Evolutionary conservation across 441 rosid species (phyloP).

Genomic region (Adansonia rubrostipa): DNA sequence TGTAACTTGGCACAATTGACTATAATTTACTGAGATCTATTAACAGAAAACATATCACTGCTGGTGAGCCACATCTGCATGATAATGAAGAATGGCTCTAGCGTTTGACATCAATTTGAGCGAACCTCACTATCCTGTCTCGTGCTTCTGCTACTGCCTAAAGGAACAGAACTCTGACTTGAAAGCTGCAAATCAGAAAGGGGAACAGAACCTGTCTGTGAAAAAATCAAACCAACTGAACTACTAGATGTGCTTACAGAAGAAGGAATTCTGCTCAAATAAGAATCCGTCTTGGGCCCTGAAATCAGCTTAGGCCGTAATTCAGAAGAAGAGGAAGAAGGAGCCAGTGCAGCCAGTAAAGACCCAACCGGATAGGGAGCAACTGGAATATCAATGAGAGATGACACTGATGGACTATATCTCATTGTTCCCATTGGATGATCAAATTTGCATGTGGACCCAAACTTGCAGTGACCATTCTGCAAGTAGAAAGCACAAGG

Average conservation of each 20-base stretch:
- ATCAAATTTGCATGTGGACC: conserved; percentile 83
- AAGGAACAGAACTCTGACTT: conserved; percentile 70
- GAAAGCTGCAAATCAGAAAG: conserved; percentile 75
- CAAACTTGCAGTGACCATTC: conserved; percentile 87
- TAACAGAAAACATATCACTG: conserved; percentile 28
- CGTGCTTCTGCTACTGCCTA: conserved; percentile 68
- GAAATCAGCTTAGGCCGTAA: conserved; percentile 62
- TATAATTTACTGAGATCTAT: conserved; percentile 44
- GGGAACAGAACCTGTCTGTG: conserved; percentile 70
- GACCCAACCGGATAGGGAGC: conserved; percentile 84
- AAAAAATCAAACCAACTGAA: conserved; percentile 78
- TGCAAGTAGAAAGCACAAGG: conserved; percentile 81
- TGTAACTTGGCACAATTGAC: conserved; percentile 44
- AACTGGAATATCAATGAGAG: conserved; percentile 81
- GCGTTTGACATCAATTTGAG: conserved; percentile 51
- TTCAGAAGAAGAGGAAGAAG: conserved; percentile 64
- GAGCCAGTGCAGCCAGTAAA: conserved; percentile 64
- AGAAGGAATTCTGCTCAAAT: conserved; percentile 60
- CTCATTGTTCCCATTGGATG: conserved; percentile 79
- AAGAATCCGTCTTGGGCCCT: conserved; percentile 59
- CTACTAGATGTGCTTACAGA: conserved; percentile 73
- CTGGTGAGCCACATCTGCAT: conserved; percentile 30
- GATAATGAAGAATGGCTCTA: conserved; percentile 29
- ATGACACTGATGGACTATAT: conserved; percentile 79
- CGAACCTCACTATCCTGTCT: conserved; percentile 70